Conservation (phyloP, 2,329 filamentous ascomycete species). For the Phoma sp. region DNA sequence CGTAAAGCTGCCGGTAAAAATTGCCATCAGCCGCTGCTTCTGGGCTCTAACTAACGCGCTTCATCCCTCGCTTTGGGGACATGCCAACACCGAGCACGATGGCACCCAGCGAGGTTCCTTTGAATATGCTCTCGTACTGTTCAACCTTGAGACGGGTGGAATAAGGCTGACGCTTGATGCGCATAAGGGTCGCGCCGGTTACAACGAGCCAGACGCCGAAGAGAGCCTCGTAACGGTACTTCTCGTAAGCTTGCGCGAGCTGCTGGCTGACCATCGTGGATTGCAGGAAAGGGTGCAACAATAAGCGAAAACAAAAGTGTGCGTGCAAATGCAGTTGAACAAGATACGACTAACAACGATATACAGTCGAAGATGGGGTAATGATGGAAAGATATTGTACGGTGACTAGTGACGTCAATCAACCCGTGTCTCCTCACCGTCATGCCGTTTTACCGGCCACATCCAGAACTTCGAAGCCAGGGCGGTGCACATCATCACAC, state of each 20-base stretch:
- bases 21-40: not conserved
- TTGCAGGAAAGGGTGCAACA: not conserved
- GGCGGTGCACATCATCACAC: conserved; percentile 1
- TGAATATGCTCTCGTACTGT: conserved; percentile 49
- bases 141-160: conserved; percentile 41
- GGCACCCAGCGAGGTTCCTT: conserved; percentile 41
- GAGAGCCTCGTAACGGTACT: conserved; percentile 42
- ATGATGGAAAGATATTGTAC: conserved; percentile 5
- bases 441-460: conserved; percentile 6
- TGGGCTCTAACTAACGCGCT: conserved; percentile 16
- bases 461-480: conserved; percentile 1
- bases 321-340: not conserved
- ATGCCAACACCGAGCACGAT: conserved; percentile 36
- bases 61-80: conserved; percentile 27
- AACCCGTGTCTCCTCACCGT: conserved; percentile 7
- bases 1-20: not conserved
- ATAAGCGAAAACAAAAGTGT: not conserved
- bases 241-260: conserved; percentile 25
- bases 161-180: conserved; percentile 45
- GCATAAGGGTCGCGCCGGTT: conserved; percentile 43
- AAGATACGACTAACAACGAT: not conserved
- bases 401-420: conserved; percentile 11
- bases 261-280: conserved; percentile 23
- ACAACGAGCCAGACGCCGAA: conserved; percentile 35
- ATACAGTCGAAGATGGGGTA: conserved; percentile 9